Evolutionary conservation across 2,329 filamentous ascomycete species (phyloP), one percentile per base, ranked within the genome.

Genomic region (Neurospora sp.): DNA sequence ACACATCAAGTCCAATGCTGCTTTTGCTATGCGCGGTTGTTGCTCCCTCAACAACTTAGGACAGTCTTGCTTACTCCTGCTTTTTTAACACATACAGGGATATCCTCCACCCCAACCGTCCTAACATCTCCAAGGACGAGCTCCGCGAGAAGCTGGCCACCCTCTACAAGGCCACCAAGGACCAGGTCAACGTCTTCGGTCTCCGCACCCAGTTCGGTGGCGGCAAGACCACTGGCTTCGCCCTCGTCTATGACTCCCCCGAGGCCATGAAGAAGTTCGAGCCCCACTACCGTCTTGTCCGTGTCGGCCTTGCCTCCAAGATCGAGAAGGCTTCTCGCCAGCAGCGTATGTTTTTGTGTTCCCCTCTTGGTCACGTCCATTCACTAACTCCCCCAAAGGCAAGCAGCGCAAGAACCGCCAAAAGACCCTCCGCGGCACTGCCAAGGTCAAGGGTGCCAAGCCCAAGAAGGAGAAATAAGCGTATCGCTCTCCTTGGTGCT

Each of bases 191-290:
- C 84, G 93, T 97, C 84, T 99, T 99, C 83, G 96, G 96, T 81
- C 93, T 99, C 85, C 92, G 93, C 84, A 99, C 96, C 79, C 95
- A 98, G 84, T 99, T 92, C 83, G 96, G 96, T 95, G 96, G 96
- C 82, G 96, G 96, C 88, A 99, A 99, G 92, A 97, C 92, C 84
- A 98, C 95, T 77, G 96, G 96, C 80, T 99, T 99, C 83, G 96
- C 93, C 77, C 93, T 98, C 80, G 88, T 99, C 87, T 99, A 99
- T 90, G 96, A 99, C 86, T 97, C 92, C 77, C 87, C 89, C 82
- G 96, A 99, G 89, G 93, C 94, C 80, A 91, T 99, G 91, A 97
- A 97, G 92, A 98, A 98, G 87, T 99, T 98, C 85, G 96, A 99
- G 90, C 96, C 96, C 80, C 91, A 91, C 86, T 97, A 97, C 91